Evolutionary conservation across 116 monocot species (phyloP).

Genomic region (Posidonia oceanica): DNA sequence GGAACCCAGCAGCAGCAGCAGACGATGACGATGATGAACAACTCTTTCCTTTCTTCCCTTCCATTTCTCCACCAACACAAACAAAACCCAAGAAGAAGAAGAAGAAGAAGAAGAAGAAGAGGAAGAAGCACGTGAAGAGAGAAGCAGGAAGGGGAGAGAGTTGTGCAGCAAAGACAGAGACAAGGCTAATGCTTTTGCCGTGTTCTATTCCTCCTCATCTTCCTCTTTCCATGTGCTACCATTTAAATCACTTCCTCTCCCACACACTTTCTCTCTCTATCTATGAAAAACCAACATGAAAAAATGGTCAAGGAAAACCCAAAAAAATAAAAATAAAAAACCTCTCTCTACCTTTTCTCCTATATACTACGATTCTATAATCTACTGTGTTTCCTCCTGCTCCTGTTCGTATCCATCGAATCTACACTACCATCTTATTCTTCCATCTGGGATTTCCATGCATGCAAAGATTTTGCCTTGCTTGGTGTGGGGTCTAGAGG

Average conservation of each 20-base stretch:
- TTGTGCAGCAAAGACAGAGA: background rate
- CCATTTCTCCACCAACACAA: background rate
- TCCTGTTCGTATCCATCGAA: too few species aligned
- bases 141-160: background rate
- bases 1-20: background rate
- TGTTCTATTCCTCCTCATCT: background rate
- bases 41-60: background rate
- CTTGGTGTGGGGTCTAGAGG: too few species aligned
- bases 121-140: background rate
- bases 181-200: background rate
- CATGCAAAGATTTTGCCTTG: too few species aligned
- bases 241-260: slow-evolving; percentile 1
- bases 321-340: background rate
- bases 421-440: too few species aligned
- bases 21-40: background rate
- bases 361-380: too few species aligned
- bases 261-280: background rate
- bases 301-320: slow-evolving; percentile 1
- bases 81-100: background rate
- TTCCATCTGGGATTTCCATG: too few species aligned
- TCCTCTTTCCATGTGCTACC: background rate
- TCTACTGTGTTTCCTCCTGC: too few species aligned
- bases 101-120: background rate
- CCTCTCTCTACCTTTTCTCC: too few species aligned
- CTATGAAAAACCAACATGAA: background rate